Evolutionary conservation across 371 early-diverging fungal species (phyloP).

Genomic region (Nematocida displodere): DNA sequence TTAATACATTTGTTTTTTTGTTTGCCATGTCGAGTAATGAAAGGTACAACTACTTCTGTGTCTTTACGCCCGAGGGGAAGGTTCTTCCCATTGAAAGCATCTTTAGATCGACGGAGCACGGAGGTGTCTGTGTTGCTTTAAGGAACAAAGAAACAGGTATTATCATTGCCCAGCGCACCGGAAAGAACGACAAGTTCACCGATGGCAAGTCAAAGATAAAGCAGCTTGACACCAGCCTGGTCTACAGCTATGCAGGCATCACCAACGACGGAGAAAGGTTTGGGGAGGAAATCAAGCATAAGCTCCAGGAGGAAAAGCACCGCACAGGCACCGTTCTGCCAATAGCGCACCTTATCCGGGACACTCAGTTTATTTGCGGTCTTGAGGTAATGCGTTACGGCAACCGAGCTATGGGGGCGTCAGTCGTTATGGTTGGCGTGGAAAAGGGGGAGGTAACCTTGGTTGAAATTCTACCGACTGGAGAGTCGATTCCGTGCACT

Average conservation of each 20-base stretch:
- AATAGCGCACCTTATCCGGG: constrained; percentile 9
- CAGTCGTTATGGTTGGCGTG: constrained; percentile 59
- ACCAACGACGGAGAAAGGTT: constrained; percentile 65
- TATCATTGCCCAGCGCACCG: constrained; percentile 58
- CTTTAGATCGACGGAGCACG: constrained; percentile 57
- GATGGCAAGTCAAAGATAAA: constrained; percentile 57
- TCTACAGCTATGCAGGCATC: constrained; percentile 64
- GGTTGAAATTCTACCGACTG: constrained; percentile 60
- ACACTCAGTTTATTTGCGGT: constrained; percentile 32
- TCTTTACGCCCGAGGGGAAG: constrained; percentile 65
- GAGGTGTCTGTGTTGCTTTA: constrained; percentile 59
- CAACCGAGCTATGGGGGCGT: constrained; percentile 59
- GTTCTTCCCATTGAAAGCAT: constrained; percentile 60
- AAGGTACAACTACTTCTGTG: constrained; percentile 56
- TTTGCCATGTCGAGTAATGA: constrained; percentile 51
- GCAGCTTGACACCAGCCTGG: constrained; percentile 48
- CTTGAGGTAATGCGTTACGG: constrained; percentile 49
- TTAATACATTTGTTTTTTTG: constrained; percentile 34
- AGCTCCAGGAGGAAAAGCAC: constrained; percentile 54
- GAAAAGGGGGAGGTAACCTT: constrained; percentile 57
- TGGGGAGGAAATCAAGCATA: constrained; percentile 58
- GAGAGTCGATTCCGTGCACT: constrained; percentile 43
- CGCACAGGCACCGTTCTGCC: constrained; percentile 16
- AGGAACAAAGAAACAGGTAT: constrained; percentile 53
- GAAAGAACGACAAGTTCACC: constrained; percentile 50